Evolutionary conservation across 2,329 filamentous ascomycete species (phyloP), one percentile per base, ranked within the genome.

Genomic region (Daldinia eschscholtzii): DNA sequence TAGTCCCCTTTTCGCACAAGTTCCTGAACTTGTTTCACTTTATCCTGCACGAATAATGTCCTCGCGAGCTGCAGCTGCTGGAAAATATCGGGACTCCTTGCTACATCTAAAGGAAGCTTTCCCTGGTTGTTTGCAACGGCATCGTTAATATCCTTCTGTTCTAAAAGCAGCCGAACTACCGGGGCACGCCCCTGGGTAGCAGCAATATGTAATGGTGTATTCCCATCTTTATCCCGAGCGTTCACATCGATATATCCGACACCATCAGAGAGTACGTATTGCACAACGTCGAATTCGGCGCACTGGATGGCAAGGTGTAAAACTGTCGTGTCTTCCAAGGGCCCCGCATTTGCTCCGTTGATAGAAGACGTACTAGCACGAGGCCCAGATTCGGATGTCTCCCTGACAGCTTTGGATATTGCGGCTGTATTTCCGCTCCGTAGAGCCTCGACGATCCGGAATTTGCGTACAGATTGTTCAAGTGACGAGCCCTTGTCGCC

Each of bases 251-350:
- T 84, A 59, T 83, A 83, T 46, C 84, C 85, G 13, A 83, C 86
- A 33, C 91, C 89, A 69, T 93, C 87, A 1, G 93, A 94, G 48
- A 99, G 83, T n/a, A 98, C 92, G 76, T 95, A 98, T 79, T 99
- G 94, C 61, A 99, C 92, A 30, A 99, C 94, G 20, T 93, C 91
- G 56, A 92, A 87, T 79, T 98, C 96, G 57, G 96, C 95, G 81
- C 95, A 98, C 81, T 99, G 96, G 50, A 98, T 93, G 28, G 96
- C 94, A 44, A 99, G 85, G 79, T 99, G 95, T 41, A 99, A 85
- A 46, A 98, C 91, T 1, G 93, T 96, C 0, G 94, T 98, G 62
- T 97, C 94, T 66, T 94, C 92, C 30, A 94, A 79, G 64, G 84
- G 76, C 72, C 79, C 80, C 72, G 79, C 75, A 67, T 80, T 76